Evolutionary conservation across 1,284 basidiomycete genomes (phyloP), one percentile per base, ranked within the genome.

Genomic region (Xerocomus amazonicus): DNA sequence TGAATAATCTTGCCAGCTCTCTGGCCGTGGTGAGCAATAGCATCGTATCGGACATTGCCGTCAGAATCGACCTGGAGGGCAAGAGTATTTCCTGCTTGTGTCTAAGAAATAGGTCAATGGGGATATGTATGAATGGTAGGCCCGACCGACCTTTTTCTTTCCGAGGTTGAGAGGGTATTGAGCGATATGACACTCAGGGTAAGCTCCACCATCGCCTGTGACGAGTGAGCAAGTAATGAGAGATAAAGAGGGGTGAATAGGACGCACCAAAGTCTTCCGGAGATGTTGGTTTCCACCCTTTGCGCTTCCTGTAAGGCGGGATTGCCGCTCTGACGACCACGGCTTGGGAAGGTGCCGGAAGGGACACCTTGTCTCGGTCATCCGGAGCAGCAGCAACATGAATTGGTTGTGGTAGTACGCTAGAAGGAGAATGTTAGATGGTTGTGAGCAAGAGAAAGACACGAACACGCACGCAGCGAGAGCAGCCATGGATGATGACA

Each of bases 161-260:
- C 96, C 96, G 82, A 99, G 87, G 56, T 94, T 92, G 57, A 97
- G 70, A 7, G 96, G 96, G 73, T 97, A 99, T 68, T 99, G 96
- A 10, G 96, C 96, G 49, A 97, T 75, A 76, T 96, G 94, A 68
- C 95, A 97, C 74, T 99, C 96, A 1, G 97, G 96, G 71, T 91
- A 99, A 47, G 95, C 81, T 59, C 96, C 96, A 57, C 96, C 96
- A 63, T 94, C 92, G 44, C 84, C 87, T 89, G 58, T 35, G 51
- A 23, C 14, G 29, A 37, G 33, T 38, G 36, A 38, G 43, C 37
- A 31, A 53, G 43, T 13, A 23, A 28, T 28, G 32, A 19, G 40
- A 41, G 16, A 32, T 36, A 23, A 26, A 9, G 34, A 34, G 12
- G 19, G 29, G 23, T 32, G 10, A 39, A 47, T 34, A 27, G 23